Base-by-base conservation (phyloP, 2,329 filamentous ascomycete genomes). In the Trichophyton equinum region DNA sequence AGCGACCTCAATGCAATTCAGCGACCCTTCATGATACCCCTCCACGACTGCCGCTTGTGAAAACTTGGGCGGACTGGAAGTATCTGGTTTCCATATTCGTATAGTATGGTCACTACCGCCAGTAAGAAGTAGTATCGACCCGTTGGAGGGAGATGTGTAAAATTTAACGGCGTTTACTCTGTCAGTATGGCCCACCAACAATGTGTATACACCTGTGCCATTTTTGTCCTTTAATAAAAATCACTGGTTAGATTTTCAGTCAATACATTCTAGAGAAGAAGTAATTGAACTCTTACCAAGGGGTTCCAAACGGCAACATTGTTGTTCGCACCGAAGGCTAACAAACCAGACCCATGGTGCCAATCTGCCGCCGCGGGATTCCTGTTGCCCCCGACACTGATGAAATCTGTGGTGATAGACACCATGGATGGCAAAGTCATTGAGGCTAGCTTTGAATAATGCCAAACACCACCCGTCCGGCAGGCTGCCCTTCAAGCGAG, bases 301-400 rank as follows among this genome's bases (percentile, higher is more conserved):
- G 91, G 91, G 70, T 85, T 79, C 94, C 94, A 99, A 46, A 97
- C 71, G 49, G 91, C 92, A 67, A 99, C 82, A 75, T 94, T 94
- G 67, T 86, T 85, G 74, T 95, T 89, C 7, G 91, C 87, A 36
- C 94, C 94, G 76, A 89, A 99, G 33, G 91, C 94, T 60, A 99
- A 79, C 51, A 91, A 72, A 8, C 87, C 88, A 20, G 78, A 77
- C 64, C 81, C 76, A 20, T 75, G 70, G 70, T 88, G 85, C 94
- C 94, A 99, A 76, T 97, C 92, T 30, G 92, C 91, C 30, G 90
- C 88, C 15, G 87, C 85, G 18, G 92, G 88, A 69, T 97, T 89
- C 68, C 92, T 82, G 74, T 97, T 99, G 55, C 90, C 92, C 63
- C 94, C 94, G 64, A 86, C 85, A 55, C 89, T 86, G 66, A 94